These are phyloP conservation scores for Aspergillus piperis DNA, from an alignment of 2,329 filamentous ascomycete species.

Conservation along the genomic window DNA sequence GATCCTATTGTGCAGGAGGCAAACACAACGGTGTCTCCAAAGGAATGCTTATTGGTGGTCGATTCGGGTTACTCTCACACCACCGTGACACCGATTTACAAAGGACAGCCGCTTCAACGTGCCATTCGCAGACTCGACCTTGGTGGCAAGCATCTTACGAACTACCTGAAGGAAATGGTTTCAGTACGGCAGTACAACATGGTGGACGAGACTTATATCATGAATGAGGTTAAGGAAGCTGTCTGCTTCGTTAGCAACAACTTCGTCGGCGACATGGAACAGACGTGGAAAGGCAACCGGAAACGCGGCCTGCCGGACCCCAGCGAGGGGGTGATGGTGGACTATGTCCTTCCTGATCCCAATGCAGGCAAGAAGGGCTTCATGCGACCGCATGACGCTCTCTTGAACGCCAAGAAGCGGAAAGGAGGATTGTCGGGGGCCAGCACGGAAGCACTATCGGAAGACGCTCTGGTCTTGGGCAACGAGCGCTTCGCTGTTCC, in stretches of 20 bases:
- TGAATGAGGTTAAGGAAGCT: conserved; percentile 94
- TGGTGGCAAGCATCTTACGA: conserved; percentile 90
- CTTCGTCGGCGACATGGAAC: conserved; percentile 76
- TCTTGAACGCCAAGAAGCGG: conserved; percentile 56
- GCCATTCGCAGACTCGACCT: conserved; percentile 84
- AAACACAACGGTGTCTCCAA: conserved; percentile 52
- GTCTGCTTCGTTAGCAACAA: conserved; percentile 80
- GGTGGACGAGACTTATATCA: conserved; percentile 87
- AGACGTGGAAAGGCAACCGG: conserved; percentile 76
- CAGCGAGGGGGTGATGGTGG: conserved; percentile 65
- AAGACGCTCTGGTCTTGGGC: conserved; percentile 81
- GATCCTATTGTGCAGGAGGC: conserved; percentile 53
- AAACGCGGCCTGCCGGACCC: conserved; percentile 31
- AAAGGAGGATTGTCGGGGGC: conserved; percentile 51
- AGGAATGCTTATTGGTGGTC: conserved; percentile 82
- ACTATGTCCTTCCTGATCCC: conserved; percentile 89
- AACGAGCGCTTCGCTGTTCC: conserved; percentile 92
- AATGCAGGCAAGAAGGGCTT: conserved; percentile 65
- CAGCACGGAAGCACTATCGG: conserved; percentile 53
- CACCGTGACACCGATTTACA: conserved; percentile 81
- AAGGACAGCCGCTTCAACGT: conserved; percentile 75
- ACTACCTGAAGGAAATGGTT: conserved; percentile 85
- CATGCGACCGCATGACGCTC: conserved; percentile 74
- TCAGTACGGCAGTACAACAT: conserved; percentile 94
- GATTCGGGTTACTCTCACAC: conserved; percentile 94